Evolutionary conservation across 352 stramenopile species (phyloP).

Genomic region (Pythium apleroticum): DNA sequence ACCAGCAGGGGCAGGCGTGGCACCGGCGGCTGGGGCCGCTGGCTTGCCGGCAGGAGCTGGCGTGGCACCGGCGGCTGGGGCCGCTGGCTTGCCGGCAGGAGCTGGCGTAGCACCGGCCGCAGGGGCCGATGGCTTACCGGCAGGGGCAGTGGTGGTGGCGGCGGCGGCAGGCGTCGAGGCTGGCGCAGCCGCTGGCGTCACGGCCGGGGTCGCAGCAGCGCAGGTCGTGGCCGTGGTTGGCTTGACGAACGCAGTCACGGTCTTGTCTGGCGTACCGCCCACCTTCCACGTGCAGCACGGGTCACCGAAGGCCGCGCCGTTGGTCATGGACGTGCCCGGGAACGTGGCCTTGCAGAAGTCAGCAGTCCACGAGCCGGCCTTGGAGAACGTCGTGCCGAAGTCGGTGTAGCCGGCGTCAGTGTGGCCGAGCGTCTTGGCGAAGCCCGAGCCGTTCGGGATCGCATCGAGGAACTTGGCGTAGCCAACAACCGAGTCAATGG

Average conservation of each 20-base stretch:
- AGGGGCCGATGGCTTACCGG: not conserved
- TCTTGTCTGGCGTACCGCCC: slow-evolving; percentile 16
- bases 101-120: not conserved
- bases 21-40: not conserved
- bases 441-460: slow-evolving; percentile 41
- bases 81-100: not conserved
- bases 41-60: slow-evolving; percentile 6
- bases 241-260: slow-evolving; percentile 15
- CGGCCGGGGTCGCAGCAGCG: not conserved
- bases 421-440: slow-evolving; percentile 41
- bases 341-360: slow-evolving; percentile 38
- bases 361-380: slow-evolving; percentile 31
- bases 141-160: no score
- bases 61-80: not conserved
- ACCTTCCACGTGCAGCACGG: slow-evolving; percentile 45
- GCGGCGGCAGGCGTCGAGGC: not conserved
- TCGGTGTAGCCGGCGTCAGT: slow-evolving; percentile 28
- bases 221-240: slow-evolving; percentile 9
- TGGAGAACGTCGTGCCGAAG: slow-evolving; percentile 39
- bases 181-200: no score
- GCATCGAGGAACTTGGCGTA: slow-evolving; percentile 31
- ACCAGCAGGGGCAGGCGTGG: slow-evolving; percentile 1
- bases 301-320: slow-evolving; percentile 55
- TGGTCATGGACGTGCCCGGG: slow-evolving; percentile 39
- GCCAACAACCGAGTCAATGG: slow-evolving; percentile 73